These are phyloP conservation scores for Lactarius tabidus DNA, from an alignment of 768 basidiomycete genomes.

Conservation along the genomic window DNA sequence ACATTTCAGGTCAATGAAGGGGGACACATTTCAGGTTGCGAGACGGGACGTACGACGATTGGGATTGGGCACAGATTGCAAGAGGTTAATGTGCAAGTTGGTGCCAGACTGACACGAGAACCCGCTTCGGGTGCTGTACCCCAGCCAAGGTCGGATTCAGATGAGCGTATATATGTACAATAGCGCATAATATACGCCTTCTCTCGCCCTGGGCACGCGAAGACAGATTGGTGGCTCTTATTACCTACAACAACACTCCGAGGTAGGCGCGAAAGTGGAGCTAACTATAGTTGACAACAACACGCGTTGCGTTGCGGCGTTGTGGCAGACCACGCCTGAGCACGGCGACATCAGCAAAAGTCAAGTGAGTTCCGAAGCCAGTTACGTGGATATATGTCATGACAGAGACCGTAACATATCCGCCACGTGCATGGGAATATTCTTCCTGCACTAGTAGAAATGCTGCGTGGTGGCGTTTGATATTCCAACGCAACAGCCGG, in stretches of 20 bases:
- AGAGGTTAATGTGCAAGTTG: no score
- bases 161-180: background rate
- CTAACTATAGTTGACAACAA: background rate
- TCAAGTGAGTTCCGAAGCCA: background rate
- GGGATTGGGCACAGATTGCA: no score
- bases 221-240: background rate
- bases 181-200: background rate
- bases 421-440: constrained; percentile 4
- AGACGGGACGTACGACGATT: no score
- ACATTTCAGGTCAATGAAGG: no score
- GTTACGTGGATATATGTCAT: background rate
- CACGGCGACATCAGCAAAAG: background rate
- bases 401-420: background rate
- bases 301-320: background rate
- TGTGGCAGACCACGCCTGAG: background rate
- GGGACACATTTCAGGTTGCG: no score
- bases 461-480: background rate
- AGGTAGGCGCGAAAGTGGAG: background rate
- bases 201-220: background rate
- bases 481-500: background rate
- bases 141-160: no score
- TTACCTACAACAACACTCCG: background rate
- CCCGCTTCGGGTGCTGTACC: no score
- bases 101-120: no score
- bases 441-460: background rate